Base-by-base conservation (phyloP, 345 rosid genomes). In the Corchorus capsularis region DNA sequence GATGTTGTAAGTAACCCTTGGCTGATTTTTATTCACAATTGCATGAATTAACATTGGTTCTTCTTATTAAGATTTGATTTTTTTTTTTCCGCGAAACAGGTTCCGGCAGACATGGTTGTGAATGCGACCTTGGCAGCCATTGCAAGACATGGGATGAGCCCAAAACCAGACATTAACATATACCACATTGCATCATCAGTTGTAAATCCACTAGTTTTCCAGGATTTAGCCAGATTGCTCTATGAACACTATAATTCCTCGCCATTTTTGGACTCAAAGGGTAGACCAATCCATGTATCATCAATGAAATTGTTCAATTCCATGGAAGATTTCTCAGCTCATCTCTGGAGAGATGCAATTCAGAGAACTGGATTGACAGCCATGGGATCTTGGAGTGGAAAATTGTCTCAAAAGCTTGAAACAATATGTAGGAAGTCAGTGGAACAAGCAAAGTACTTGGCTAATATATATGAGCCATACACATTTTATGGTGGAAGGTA, bases 111-210 rank as follows among this genome's bases (percentile, higher is more conserved):
- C 70, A 92, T 90, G 89, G 97, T 92, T 4, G 97, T 92, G 5
- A 92, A 92, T 75, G 98, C 99, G 55, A 91, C 89, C 45, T 60
- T 96, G 77, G 99, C 98, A 79, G 98, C 99, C 75, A 89, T 93
- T 22, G 96, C 95, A 7, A 85, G 71, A 61, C 99, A 92, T 37
- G 98, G 94, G 70, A 80, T 39, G 83, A 76, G 79, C 2, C 82
- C 80, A 19, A 90, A 92, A 79, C 85, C 95, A 13, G 96, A 86
- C 5, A 86, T 92, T 52, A 89, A 83, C 54, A 84, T 93, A 70
- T 96, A 92, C 84, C 98, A 93, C 83, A 86, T 96, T 1, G 99
- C 97, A 76, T 92, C 98, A 14, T 96, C 99, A 0, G 93, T 86
- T 2, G 91, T 91, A 54, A 96, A 96, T 70, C 99, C 99, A 0